Conservation (phyloP, 129 eudicot genomes). For the Chrysanthemum lavandulifolium region DNA sequence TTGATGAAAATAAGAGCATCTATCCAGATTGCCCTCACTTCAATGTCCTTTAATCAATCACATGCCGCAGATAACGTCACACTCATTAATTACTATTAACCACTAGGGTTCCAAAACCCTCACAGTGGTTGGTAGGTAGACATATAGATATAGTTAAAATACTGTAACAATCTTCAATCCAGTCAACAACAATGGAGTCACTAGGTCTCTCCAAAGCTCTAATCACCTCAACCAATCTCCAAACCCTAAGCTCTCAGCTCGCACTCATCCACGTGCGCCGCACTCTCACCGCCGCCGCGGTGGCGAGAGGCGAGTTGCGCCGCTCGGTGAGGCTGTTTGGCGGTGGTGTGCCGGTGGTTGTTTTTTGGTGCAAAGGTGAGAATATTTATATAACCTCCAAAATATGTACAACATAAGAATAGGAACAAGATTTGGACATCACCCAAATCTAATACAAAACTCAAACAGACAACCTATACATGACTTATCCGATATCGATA, state of each 20-base stretch:
- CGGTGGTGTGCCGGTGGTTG: conserved; percentile 1
- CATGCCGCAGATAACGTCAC: conserved; percentile 26
- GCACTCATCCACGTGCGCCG: conserved; percentile 35
- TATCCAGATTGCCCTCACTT: neutral
- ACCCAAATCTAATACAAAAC: too few relatives aligned
- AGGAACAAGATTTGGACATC: too few relatives aligned
- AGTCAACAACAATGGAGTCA: conserved; percentile 51
- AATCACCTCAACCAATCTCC: conserved; percentile 32
- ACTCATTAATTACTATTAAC: too few relatives aligned
- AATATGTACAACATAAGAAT: too few relatives aligned
- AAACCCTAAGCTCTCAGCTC: conserved; percentile 30
- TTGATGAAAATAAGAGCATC: too few relatives aligned
- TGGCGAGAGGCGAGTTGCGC: conserved; percentile 4
- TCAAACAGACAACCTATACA: too few relatives aligned
- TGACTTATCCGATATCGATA: too few relatives aligned
- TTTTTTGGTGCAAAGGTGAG: too few relatives aligned
- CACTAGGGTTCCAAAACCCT: too few relatives aligned
- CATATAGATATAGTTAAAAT: neutral
- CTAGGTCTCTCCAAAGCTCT: conserved; percentile 52
- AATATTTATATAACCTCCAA: too few relatives aligned
- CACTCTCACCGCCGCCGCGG: conserved; percentile 12
- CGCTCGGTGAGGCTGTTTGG: conserved; percentile 24
- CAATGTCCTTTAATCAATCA: neutral
- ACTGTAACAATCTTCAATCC: conserved; percentile 2
- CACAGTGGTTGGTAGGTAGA: too few relatives aligned